A percentile compares a stretch with the other conserved stretches of the same genome.
Conservation (phyloP, 2,329 filamentous ascomycete species). For the Sclerotinia spermophila region DNA sequence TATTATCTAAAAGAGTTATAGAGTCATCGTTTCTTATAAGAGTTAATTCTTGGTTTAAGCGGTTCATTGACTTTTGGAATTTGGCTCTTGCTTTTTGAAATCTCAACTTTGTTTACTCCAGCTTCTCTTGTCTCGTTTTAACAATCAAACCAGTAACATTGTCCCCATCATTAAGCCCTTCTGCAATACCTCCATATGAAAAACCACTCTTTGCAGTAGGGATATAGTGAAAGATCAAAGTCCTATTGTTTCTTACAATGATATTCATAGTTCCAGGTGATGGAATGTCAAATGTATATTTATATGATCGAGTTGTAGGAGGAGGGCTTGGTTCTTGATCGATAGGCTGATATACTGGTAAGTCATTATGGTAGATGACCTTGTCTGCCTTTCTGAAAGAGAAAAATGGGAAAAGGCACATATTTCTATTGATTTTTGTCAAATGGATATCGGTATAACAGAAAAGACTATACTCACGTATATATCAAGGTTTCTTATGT, state of each 20-base stretch:
- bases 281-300: not conserved
- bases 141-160: not conserved
- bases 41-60: not conserved
- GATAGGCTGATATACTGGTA: constrained; percentile 2
- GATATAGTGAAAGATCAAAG: not conserved
- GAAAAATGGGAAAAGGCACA: not conserved
- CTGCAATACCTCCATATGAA: not conserved
- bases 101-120: not conserved
- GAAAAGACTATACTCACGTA: not conserved
- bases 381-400: not conserved
- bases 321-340: not conserved
- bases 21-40: not conserved
- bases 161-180: not conserved
- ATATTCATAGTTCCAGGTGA: not conserved
- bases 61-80: not conserved
- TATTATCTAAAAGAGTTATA: not conserved
- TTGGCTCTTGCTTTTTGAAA: not conserved
- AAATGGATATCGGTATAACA: not conserved
- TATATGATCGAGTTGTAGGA: not conserved
- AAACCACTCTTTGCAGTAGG: not conserved
- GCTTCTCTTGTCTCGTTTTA: not conserved
- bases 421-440: not conserved
- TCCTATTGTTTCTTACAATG: not conserved
- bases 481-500: not conserved
- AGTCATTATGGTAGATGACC: not conserved